Conservation (phyloP, 2,329 filamentous ascomycete genomes). For the Orbilia oligospora region DNA sequence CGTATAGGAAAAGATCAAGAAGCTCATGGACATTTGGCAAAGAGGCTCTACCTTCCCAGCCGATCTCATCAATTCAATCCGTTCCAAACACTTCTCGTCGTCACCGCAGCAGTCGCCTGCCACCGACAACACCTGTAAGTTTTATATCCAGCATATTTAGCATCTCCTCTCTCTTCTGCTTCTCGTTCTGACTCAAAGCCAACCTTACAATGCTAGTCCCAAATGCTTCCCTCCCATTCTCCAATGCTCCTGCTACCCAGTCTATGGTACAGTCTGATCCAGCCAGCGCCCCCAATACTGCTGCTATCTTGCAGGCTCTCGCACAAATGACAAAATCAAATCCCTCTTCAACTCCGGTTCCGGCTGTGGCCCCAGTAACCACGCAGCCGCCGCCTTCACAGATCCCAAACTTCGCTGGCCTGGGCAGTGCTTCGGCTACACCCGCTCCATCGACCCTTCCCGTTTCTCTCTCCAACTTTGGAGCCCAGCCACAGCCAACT, state of each 20-base stretch:
- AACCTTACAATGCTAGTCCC: slow-evolving; percentile 13
- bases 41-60: slow-evolving; percentile 91
- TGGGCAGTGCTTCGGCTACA: slow-evolving; percentile 53
- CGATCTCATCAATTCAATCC: slow-evolving; percentile 75
- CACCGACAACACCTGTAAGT: slow-evolving; percentile 56
- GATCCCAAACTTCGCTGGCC: slow-evolving; percentile 48
- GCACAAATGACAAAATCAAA: slow-evolving; percentile 84
- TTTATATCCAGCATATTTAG: neutral
- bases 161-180: too few species aligned
- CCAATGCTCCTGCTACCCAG: slow-evolving; percentile 65
- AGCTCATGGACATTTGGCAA: slow-evolving; percentile 98
- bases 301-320: slow-evolving; percentile 81
- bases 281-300: slow-evolving; percentile 71
- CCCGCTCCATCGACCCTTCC: slow-evolving; percentile 64
- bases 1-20: slow-evolving; percentile 92
- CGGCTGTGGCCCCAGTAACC: slow-evolving; percentile 57
- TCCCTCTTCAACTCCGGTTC: slow-evolving; percentile 68
- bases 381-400: slow-evolving; percentile 23
- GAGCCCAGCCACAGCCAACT: slow-evolving; percentile 61
- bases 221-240: slow-evolving; percentile 46
- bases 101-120: slow-evolving; percentile 49
- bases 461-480: slow-evolving; percentile 59
- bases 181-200: neutral
- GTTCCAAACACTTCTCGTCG: slow-evolving; percentile 58
- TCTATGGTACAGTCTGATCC: slow-evolving; percentile 65